Evolutionary conservation across 108 stramenopile genomes (phyloP).

Genomic region (Epithemia pelagica): DNA sequence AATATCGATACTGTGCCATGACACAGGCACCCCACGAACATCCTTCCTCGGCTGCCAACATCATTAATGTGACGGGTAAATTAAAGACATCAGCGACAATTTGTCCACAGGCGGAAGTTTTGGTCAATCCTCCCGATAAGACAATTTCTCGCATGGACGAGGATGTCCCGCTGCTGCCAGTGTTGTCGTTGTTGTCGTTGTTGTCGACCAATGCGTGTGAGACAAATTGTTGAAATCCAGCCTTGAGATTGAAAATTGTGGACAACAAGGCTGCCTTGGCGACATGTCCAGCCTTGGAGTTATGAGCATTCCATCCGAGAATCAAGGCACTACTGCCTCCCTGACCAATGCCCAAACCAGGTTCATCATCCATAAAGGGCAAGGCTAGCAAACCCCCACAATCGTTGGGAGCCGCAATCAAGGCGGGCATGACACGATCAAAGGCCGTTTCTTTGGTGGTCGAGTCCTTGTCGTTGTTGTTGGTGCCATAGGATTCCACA

Average conservation of each 20-base stretch:
- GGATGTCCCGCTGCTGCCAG: no score
- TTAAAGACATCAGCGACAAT: conserved; percentile 45
- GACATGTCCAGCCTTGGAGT: conserved; percentile 27
- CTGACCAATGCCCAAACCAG: conserved; percentile 13
- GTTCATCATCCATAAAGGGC: conserved; percentile 51
- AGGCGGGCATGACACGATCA: conserved; percentile 22
- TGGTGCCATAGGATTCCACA: conserved; percentile 19
- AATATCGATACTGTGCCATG: conserved; percentile 24
- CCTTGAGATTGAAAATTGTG: conserved; percentile 36
- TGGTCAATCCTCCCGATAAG: conserved; percentile 35
- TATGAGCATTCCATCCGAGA: conserved; percentile 31
- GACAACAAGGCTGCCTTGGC: conserved; percentile 38
- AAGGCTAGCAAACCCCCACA: conserved; percentile 44
- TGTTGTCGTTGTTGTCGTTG: not conserved
- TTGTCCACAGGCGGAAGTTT: conserved; percentile 42
- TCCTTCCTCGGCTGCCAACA: conserved; percentile 39
- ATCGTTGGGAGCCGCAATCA: conserved; percentile 30
- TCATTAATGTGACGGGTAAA: conserved; percentile 17
- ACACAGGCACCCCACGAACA: conserved; percentile 41
- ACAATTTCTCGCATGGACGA: conserved; percentile 22
- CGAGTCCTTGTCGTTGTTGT: no score
- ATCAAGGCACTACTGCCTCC: conserved; percentile 25
- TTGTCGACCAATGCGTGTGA: not conserved
- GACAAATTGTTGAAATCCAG: conserved; percentile 21
- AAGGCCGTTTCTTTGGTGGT: conserved; percentile 12